These are phyloP conservation scores for Scenedesmus sp. DNA, from an alignment of 163 green algal species.

Conservation along the genomic window DNA sequence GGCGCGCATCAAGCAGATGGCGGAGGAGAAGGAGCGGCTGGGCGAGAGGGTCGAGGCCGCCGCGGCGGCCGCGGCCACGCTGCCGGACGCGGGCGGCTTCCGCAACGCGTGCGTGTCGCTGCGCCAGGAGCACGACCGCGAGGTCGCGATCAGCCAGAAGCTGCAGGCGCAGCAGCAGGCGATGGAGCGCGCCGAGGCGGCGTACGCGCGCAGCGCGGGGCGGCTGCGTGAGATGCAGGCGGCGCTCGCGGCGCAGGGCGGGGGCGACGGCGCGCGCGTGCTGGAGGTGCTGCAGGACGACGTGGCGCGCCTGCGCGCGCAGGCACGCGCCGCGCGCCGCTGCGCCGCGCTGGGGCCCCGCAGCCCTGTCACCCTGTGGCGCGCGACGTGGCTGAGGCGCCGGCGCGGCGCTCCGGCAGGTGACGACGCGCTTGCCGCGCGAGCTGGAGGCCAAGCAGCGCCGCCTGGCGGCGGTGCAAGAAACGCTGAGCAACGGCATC, in stretches of 20 bases:
- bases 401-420: constrained; percentile 47
- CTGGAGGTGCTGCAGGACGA: constrained; percentile 60
- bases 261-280: constrained; percentile 40
- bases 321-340: too few relatives aligned
- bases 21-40: constrained; percentile 73
- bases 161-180: constrained; percentile 63
- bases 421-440: constrained; percentile 59
- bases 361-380: too few relatives aligned
- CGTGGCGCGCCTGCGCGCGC: constrained; percentile 54
- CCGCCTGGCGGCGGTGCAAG: constrained; percentile 54
- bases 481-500: constrained; percentile 62
- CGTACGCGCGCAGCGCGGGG: constrained; percentile 46
- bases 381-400: too few relatives aligned
- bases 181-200: constrained; percentile 56
- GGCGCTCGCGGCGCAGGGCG: constrained; percentile 7
- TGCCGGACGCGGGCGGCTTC: constrained; percentile 54
- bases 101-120: constrained; percentile 62
- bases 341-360: too few relatives aligned
- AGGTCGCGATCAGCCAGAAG: constrained; percentile 60
- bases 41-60: constrained; percentile 55
- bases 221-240: constrained; percentile 59
- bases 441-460: constrained; percentile 71
- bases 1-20: constrained; percentile 59
- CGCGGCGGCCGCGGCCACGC: neutral
- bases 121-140: constrained; percentile 69